Evolutionary conservation across 345 rosid genomes (phyloP).

Genomic region (Toxicodendron radicans): DNA sequence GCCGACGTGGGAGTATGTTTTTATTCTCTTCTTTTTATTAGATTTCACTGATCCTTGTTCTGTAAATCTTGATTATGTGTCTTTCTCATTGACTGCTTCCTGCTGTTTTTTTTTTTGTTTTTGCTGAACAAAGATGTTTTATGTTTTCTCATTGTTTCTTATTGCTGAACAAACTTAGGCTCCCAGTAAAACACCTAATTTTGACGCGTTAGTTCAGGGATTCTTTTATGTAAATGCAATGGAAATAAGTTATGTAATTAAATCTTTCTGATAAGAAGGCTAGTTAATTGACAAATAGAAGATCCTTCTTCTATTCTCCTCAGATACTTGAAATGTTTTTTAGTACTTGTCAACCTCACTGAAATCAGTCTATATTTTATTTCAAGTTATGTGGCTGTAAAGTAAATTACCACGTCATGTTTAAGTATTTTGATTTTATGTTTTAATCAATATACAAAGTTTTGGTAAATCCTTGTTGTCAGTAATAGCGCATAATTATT

Average conservation of each 20-base stretch:
- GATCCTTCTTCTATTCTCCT: too few relatives aligned
- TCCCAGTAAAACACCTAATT: too few relatives aligned
- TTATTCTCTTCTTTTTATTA: constrained; percentile 2
- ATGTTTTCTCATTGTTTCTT: background rate
- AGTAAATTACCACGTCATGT: background rate
- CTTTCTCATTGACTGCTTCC: background rate
- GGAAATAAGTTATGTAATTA: background rate
- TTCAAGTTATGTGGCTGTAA: background rate
- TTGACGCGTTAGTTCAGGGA: background rate
- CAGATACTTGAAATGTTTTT: too few relatives aligned
- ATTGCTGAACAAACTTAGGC: too few relatives aligned
- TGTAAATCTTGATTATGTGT: background rate
- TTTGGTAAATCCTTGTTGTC: background rate
- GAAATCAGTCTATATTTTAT: background rate
- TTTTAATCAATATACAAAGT: background rate
- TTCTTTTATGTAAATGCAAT: background rate
- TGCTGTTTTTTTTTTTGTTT: background rate
- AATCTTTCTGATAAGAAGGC: background rate
- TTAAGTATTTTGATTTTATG: background rate
- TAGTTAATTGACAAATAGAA: too few relatives aligned
- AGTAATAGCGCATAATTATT: background rate
- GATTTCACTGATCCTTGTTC: background rate
- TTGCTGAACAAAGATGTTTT: background rate
- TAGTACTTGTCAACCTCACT: too few relatives aligned
- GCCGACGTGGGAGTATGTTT: constrained; percentile 89